Evolutionary conservation across 179 eudicot species (phyloP).

Genomic region (Camellia oleifera): DNA sequence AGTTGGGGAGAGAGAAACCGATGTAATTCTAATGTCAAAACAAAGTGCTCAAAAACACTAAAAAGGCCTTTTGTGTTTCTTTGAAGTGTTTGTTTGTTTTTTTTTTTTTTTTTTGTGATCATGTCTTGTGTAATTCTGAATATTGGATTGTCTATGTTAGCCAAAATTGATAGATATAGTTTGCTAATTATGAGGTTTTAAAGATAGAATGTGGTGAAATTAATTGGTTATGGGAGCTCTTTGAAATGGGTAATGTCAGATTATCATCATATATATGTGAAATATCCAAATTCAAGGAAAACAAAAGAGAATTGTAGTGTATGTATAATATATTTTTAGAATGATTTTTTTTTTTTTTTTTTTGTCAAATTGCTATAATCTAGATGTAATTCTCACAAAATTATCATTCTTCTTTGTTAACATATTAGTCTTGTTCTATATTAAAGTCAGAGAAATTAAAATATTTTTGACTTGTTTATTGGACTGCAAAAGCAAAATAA

Average conservation of each 20-base stretch:
- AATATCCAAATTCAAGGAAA: not conserved
- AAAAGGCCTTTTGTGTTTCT: conserved; percentile 26
- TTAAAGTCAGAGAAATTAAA: no score
- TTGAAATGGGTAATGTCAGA: not conserved
- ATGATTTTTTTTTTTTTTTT: not conserved
- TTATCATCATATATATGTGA: not conserved
- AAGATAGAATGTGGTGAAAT: not conserved
- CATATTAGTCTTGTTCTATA: not conserved
- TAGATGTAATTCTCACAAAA: not conserved
- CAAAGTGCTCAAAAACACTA: conserved; percentile 4
- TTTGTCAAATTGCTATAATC: no score
- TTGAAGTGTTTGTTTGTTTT: conserved; percentile 6
- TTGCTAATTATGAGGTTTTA: not conserved
- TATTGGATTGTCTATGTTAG: not conserved
- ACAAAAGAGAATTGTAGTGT: no score
- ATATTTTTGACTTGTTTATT: no score
- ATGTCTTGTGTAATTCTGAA: not conserved
- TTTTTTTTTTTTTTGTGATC: not conserved
- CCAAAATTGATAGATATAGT: not conserved
- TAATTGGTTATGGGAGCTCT: not conserved
- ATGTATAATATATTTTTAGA: no score
- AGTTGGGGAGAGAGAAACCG: conserved; percentile 16
- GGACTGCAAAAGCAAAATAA: no score
- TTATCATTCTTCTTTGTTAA: not conserved
- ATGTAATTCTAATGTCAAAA: conserved; percentile 5